These are phyloP conservation scores for Volvox africanus DNA, from an alignment of 139 green algal species.

Conservation along the genomic window DNA sequence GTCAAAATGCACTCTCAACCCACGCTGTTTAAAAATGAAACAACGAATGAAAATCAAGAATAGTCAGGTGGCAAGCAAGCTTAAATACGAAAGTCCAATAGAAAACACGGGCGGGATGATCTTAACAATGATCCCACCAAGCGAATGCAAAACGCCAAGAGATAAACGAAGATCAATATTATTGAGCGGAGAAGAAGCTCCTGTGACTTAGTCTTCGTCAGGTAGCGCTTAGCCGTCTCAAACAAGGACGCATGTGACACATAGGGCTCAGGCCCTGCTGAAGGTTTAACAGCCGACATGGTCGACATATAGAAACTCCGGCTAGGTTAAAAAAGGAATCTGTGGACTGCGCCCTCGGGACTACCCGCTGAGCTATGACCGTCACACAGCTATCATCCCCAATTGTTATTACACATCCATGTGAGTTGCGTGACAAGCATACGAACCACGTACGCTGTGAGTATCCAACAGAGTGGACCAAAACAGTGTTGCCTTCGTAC, in stretches of 20 bases:
- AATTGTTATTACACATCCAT: too few relatives aligned
- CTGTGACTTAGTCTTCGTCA: conserved; percentile 58
- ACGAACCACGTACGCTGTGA: background rate
- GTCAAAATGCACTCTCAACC: background rate
- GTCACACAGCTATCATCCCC: conserved; percentile 3
- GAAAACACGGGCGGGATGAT: background rate
- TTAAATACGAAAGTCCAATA: background rate
- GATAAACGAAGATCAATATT: conserved; percentile 66
- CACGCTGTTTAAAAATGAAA: background rate
- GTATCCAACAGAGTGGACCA: background rate
- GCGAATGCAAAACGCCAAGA: conserved; percentile 75
- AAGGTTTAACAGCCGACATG: background rate
- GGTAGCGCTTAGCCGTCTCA: conserved; percentile 36
- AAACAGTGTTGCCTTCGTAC: background rate
- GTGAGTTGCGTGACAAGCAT: background rate
- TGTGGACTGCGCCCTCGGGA: background rate
- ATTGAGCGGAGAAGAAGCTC: conserved; percentile 67
- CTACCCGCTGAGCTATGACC: background rate
- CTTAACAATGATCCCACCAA: conserved; percentile 53
- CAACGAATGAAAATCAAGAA: background rate
- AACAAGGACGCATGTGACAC: conserved; percentile 10
- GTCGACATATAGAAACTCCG: background rate
- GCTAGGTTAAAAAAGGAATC: background rate
- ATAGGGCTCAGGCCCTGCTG: conserved; percentile 3
- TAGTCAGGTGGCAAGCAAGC: background rate